phyloP scores from a whole-genome alignment of 2,329 filamentous ascomycete species.

The Didymella pomorum region DNA sequence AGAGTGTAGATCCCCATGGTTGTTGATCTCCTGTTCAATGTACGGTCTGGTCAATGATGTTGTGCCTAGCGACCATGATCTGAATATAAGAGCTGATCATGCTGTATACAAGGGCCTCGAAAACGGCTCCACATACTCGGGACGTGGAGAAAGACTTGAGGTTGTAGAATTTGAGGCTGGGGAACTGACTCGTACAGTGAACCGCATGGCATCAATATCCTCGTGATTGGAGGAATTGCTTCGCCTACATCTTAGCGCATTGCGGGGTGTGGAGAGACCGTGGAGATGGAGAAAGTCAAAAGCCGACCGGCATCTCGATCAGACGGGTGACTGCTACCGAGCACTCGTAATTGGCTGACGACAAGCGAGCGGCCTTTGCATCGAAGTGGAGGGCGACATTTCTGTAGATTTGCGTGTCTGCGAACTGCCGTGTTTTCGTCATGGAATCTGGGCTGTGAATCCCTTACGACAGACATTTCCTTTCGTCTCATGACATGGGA shows the following conservation, averaged over 20 bases:
- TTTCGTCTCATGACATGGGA: neutral
- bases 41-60: neutral
- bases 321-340: neutral
- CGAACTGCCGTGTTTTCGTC: too few species aligned
- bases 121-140: conserved; percentile 12
- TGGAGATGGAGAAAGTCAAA: neutral
- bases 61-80: neutral
- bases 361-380: neutral
- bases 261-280: conserved; percentile 9
- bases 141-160: conserved; percentile 7
- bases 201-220: too few species aligned
- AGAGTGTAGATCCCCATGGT: conserved; percentile 6
- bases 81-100: neutral
- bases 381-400: neutral
- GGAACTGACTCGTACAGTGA: neutral
- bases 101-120: neutral
- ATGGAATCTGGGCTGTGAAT: neutral
- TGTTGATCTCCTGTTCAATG: neutral
- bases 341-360: neutral
- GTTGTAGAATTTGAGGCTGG: neutral
- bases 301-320: conserved; percentile 5
- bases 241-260: neutral
- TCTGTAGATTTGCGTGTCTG: too few species aligned
- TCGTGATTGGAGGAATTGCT: conserved; percentile 3
- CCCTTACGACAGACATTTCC: neutral